These are phyloP conservation scores for Pichia kluyveri DNA, from an alignment of 805 yeast genomes.

Conservation along the genomic window DNA sequence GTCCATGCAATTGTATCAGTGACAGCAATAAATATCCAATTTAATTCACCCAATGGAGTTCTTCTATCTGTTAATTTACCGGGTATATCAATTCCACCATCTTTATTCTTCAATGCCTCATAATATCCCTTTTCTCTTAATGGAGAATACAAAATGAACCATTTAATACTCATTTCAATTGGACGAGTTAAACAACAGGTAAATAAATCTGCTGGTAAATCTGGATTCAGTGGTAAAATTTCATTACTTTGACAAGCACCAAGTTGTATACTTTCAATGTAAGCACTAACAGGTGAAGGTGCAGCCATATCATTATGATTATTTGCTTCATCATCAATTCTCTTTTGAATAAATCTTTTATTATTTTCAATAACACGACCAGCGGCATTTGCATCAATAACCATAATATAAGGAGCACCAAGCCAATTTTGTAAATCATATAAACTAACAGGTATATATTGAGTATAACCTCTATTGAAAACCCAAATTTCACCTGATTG, in stretches of 20 bases:
- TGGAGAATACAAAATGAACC: constrained; percentile 84
- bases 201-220: constrained; percentile 90
- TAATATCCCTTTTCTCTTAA: constrained; percentile 42
- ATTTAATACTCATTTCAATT: constrained; percentile 83
- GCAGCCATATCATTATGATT: constrained; percentile 40
- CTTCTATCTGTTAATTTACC: constrained; percentile 88
- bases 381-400: constrained; percentile 90
- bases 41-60: constrained; percentile 91
- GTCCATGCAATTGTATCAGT: constrained; percentile 99
- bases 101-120: constrained; percentile 36
- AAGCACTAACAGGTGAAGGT: constrained; percentile 58
- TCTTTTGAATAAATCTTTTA: constrained; percentile 79
- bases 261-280: constrained; percentile 80
- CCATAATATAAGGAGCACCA: constrained; percentile 95
- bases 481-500: constrained; percentile 97
- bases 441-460: constrained; percentile 92
- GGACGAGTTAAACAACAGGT: constrained; percentile 95
- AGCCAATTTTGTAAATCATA: constrained; percentile 95
- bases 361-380: constrained; percentile 88
- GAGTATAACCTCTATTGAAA: constrained; percentile 93
- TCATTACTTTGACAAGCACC: constrained; percentile 91
- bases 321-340: constrained; percentile 79
- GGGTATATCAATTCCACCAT: constrained; percentile 64
- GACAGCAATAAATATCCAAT: constrained; percentile 96
- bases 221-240: constrained; percentile 84